A percentile compares a stretch with the other conserved stretches of the same genome.
Evolutionary conservation across 1,139 yeast species (phyloP).

Genomic region (Sugiyamaella japonica): DNA sequence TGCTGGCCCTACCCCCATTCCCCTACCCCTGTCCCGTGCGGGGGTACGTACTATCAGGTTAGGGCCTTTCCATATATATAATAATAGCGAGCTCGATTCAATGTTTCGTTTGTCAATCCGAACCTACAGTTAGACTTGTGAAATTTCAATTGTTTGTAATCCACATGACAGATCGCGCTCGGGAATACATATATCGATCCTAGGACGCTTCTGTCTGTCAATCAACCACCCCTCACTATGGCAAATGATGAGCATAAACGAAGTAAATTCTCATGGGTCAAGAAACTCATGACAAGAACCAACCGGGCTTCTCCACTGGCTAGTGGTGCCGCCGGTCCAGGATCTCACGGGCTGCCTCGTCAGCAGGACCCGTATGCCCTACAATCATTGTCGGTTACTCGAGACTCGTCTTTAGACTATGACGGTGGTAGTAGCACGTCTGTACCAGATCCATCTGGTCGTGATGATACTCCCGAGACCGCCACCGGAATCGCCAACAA

Average conservation of each 20-base stretch:
- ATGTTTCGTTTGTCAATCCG: too few relatives aligned
- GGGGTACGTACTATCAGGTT: neutral
- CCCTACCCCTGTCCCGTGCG: too few relatives aligned
- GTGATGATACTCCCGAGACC: neutral
- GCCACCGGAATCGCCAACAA: conserved; percentile 13
- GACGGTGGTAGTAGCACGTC: conserved; percentile 11
- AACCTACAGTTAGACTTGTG: too few relatives aligned
- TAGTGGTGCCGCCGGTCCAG: neutral
- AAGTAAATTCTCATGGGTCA: conserved; percentile 30
- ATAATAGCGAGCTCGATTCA: too few relatives aligned
- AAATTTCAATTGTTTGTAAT: too few relatives aligned
- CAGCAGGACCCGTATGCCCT: conserved; percentile 1
- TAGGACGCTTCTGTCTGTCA: too few relatives aligned
- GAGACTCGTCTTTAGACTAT: conserved; percentile 3
- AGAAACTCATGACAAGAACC: conserved; percentile 25
- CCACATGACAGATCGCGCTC: too few relatives aligned
- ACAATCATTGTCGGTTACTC: conserved; percentile 2
- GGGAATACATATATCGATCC: too few relatives aligned
- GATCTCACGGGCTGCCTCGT: conserved; percentile 1
- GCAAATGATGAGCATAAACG: conserved; percentile 20
- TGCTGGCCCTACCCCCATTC: too few relatives aligned
- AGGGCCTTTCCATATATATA: neutral
- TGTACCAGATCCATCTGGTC: neutral
- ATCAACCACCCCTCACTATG: conserved; percentile 7
- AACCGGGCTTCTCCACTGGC: conserved; percentile 5